Base-by-base conservation (phyloP, 257 asterid species). In the Datura wrightii region DNA sequence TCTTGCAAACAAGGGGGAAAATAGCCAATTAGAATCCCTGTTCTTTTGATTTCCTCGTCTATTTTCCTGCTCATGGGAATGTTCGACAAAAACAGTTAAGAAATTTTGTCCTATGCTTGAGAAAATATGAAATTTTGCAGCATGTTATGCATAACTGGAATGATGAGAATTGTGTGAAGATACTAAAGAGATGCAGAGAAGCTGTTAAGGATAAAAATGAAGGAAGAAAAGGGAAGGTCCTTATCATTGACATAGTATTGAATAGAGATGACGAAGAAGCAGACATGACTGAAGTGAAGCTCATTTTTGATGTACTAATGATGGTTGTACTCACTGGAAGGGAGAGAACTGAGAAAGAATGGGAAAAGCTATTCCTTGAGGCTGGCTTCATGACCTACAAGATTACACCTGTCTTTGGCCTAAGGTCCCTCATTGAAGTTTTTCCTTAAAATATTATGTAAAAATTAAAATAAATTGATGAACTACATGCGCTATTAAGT, bases 281-380 rank as follows among this genome's bases (percentile, higher is more conserved):
- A 39, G 18, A 54, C 18, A 39, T 50, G n/a, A 56, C 52, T 3
- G 80, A 84, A 84, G 66, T 84, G 6, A 69, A 86, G 36, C 63
- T 66, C n/a, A 13, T 24, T 4, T 86, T 10, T 34, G 86, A 86
- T 66, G 62, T 86, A 70, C 1, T 66, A 46, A 83, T 86, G 89
- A 67, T 83, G 84, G 19, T 48, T 10, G 1, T 24, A 0, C 0
- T 19, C 7, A 50, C 37, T 1, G 86, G 89, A 6, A 79, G 16
- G 52, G 83, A 86, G 62, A 79, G 89, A 44, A 59, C n/a, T 8
- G 85, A 86, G 59, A 34, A 55, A 54, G 83, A 83, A 56, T 83
- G 86, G 86, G 82, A 13, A 55, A 50, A 55, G 3, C 50, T 86
- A 36, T 86, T 83, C 56, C n/a, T 5, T n/a, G 86, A 70, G 10